Percentiles rank a stretch among this genome's conserved stretches.
Conservation (phyloP, 78 protist species). For the Tieghemostelium lacteum region DNA sequence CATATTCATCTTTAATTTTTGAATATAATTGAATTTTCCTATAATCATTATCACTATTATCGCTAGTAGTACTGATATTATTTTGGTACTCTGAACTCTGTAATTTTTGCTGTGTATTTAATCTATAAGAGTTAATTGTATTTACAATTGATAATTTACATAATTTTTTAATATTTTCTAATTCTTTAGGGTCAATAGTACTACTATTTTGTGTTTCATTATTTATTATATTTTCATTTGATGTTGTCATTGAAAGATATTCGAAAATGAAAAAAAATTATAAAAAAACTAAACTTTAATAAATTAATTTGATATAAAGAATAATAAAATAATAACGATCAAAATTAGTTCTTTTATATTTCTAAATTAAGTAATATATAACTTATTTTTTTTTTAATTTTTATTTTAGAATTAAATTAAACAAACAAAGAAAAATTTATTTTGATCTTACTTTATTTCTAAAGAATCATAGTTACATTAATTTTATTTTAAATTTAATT, state of each 20-base stretch:
- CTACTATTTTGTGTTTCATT: neutral
- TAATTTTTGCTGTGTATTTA: neutral
- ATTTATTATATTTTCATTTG: neutral
- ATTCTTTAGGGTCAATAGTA: neutral
- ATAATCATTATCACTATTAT: conserved; percentile 21
- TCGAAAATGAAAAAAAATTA: no score
- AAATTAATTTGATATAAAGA: no score
- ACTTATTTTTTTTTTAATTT: neutral
- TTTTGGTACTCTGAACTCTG: neutral
- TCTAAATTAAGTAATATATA: no score
- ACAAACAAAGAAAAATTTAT: no score
- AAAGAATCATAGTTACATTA: no score
- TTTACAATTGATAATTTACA: conserved; percentile 6
- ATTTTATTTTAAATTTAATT: no score
- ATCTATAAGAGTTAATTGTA: conserved; percentile 5
- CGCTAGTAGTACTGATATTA: neutral
- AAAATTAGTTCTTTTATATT: no score
- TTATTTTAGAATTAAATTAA: no score
- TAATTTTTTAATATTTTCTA: neutral
- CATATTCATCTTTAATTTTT: conserved; percentile 79
- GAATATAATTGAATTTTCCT: conserved; percentile 30
- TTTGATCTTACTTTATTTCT: neutral
- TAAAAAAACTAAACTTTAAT: no score
- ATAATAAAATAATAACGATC: no score
- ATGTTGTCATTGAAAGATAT: no score